Base-by-base conservation (phyloP, 2,329 filamentous ascomycete species). In the Ceratocystis papillata region DNA sequence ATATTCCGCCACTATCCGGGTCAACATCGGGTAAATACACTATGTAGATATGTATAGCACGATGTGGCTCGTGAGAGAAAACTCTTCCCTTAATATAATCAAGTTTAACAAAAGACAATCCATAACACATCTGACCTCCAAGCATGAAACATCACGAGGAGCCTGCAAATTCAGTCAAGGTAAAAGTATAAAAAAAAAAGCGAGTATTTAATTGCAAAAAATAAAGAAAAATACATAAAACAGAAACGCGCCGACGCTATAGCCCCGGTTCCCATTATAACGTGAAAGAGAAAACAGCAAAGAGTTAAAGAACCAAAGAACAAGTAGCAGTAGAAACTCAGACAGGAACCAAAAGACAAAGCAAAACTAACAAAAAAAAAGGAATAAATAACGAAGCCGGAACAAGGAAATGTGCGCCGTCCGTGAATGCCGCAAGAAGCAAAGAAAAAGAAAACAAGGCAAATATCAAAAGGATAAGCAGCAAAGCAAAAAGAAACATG, bases 211-310 rank as follows among this genome's bases (percentile, higher is more conserved):
- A 46, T 12, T 17, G 17, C 17, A 15, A 50, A n/a, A 61, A 37
- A 61, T 7, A 33, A 25, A 15, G 55, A 46, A 55, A 20, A 44
- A 22, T 57, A 63, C 65, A 57, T 28, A 10, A 25, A 48, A 63
- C 10, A 63, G 61, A 63, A 63, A 63, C 61, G 30, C 61, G 61
- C 61, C 61, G 61, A 63, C 61, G 61, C 61, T 63, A 48, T 17
- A 63, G 61, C 44, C 61, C 61, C 61, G 55, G 61, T 63, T 63
- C 61, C 61, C 61, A 63, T 63, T 63, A 63, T 48, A 63, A 20
- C 55, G 10, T 59, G 28, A 59, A 59, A n/a, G 12, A 25, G 5
- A 28, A 55, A 55, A 15, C 50, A 55, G 12, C 12, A 55, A 28
- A 55, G 15, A 55, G 3, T 6, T 5, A n/a, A 55, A 55, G 4